Evolutionary conservation across 352 stramenopile species (phyloP).

Genomic region (Globisporangium viniferum): DNA sequence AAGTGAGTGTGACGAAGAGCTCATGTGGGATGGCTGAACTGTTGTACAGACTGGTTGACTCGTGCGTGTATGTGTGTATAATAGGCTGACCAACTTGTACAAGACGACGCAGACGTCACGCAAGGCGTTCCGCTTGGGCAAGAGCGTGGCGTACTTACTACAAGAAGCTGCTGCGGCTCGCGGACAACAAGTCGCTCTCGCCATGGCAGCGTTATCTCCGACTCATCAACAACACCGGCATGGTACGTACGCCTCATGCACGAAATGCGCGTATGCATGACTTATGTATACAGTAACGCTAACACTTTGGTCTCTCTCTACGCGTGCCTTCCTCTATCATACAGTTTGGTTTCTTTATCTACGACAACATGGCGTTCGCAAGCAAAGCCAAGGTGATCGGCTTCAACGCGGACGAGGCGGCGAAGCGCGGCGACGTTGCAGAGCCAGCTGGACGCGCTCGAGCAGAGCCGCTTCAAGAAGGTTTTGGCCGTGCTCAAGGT

Average conservation of each 20-base stretch:
- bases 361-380: conserved; percentile 85
- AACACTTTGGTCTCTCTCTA: neutral
- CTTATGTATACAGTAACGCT: neutral
- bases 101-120: conserved; percentile 78
- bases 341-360: conserved; percentile 75
- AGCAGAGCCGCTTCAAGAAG: conserved; percentile 72
- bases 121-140: conserved; percentile 85
- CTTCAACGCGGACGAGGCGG: conserved; percentile 62
- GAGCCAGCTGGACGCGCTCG: conserved; percentile 56
- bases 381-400: conserved; percentile 72
- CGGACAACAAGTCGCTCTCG: conserved; percentile 44
- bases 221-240: conserved; percentile 76
- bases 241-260: conserved; percentile 16
- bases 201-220: conserved; percentile 41
- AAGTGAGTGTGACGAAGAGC: conserved; percentile 22
- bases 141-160: conserved; percentile 68
- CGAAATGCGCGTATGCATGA: neutral
- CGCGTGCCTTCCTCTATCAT: neutral
- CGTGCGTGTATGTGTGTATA: neutral
- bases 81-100: conserved; percentile 64
- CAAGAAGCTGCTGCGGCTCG: conserved; percentile 64
- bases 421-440: conserved; percentile 55
- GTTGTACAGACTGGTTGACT: no score
- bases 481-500: conserved; percentile 81
- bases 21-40: neutral